Evolutionary conservation across 2,329 filamentous ascomycete genomes (phyloP).

Genomic region (Madurella mycetomatis): DNA sequence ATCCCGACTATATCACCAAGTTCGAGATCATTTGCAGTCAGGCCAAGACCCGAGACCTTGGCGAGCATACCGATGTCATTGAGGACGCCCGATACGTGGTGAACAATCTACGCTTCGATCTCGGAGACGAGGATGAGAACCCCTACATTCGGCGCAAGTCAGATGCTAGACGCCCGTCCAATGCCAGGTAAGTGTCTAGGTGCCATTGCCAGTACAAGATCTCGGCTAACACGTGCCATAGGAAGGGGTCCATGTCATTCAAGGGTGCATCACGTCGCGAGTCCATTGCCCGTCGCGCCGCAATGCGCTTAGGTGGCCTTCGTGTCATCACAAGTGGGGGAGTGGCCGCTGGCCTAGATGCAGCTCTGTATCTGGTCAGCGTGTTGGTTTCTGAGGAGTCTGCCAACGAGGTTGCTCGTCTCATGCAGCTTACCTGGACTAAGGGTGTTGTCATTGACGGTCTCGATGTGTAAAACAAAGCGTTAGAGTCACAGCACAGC

Average conservation of each 20-base stretch:
- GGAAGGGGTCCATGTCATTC: slow-evolving; percentile 81
- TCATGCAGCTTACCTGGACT: slow-evolving; percentile 79
- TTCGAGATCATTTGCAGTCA: slow-evolving; percentile 79
- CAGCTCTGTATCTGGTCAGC: slow-evolving; percentile 77
- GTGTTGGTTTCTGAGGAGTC: slow-evolving; percentile 74
- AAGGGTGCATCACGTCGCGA: slow-evolving; percentile 71
- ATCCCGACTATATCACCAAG: slow-evolving; percentile 73
- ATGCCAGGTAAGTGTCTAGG: slow-evolving; percentile 48
- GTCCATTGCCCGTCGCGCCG: slow-evolving; percentile 72
- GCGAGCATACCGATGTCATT: slow-evolving; percentile 76
- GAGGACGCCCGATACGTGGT: slow-evolving; percentile 80
- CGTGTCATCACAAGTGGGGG: slow-evolving; percentile 78
- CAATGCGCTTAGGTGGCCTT: slow-evolving; percentile 65
- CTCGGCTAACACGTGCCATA: slow-evolving; percentile 29
- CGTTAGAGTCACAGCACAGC: slow-evolving; percentile 11
- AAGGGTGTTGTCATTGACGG: slow-evolving; percentile 83
- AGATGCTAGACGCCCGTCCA: slow-evolving; percentile 58
- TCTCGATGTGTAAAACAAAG: slow-evolving; percentile 63
- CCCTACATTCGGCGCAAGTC: slow-evolving; percentile 76
- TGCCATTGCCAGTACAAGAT: not conserved
- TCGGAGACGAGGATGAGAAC: slow-evolving; percentile 77
- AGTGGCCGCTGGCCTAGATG: slow-evolving; percentile 75
- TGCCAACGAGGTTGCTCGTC: slow-evolving; percentile 68
- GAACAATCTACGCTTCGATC: slow-evolving; percentile 84
- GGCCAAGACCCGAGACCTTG: slow-evolving; percentile 62